A percentile compares a stretch with the other conserved stretches of the same genome.
phyloP scores from a whole-genome alignment of 345 rosid genomes.

The Syzygium aqueum region DNA sequence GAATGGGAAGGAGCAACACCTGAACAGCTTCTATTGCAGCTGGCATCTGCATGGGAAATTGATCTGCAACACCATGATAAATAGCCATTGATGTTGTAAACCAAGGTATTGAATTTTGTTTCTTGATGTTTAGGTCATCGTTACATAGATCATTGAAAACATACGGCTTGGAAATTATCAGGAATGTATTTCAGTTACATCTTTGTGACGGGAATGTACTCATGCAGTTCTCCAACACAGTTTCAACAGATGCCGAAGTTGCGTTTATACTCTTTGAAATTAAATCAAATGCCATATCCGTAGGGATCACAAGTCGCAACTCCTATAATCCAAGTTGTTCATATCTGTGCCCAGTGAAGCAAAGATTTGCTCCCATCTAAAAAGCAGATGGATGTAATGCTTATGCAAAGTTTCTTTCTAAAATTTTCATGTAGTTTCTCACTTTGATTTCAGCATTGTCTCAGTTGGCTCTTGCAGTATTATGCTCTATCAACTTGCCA shows the following conservation, averaged over 20 bases:
- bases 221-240: background rate
- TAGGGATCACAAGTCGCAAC: background rate
- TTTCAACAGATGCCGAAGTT: background rate
- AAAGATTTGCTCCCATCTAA: background rate
- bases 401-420: no score
- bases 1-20: slow-evolving; percentile 92
- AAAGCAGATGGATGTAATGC: background rate
- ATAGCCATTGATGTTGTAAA: slow-evolving; percentile 9
- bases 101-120: background rate
- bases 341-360: background rate
- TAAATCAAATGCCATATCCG: background rate
- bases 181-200: background rate
- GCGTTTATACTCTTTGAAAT: background rate
- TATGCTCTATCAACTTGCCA: background rate
- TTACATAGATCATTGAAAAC: background rate
- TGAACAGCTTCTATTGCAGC: slow-evolving; percentile 73
- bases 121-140: background rate
- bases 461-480: background rate
- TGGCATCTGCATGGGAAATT: slow-evolving; percentile 88
- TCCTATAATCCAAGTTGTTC: background rate
- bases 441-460: background rate
- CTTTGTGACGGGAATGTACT: background rate
- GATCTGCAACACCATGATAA: slow-evolving; percentile 66
- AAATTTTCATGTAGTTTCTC: background rate
- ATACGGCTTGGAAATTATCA: background rate